Evolutionary conservation across 2,329 filamentous ascomycete species (phyloP).

Genomic region (Pseudonectria foliicola): DNA sequence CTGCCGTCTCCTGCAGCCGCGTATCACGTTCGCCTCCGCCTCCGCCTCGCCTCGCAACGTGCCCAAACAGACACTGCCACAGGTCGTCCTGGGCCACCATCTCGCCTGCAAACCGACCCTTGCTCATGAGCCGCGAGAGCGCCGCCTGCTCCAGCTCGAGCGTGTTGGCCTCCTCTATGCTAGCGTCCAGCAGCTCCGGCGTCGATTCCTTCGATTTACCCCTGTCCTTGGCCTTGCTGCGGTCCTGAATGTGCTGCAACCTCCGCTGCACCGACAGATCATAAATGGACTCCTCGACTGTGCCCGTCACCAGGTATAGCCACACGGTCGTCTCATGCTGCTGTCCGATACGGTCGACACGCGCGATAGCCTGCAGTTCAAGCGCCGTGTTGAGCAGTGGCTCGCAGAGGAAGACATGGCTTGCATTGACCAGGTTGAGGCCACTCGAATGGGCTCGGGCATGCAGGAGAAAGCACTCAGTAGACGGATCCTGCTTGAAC

Average conservation of each 20-base stretch:
- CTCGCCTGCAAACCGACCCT: constrained; percentile 67
- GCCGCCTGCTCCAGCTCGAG: constrained; percentile 70
- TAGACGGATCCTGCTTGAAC: constrained; percentile 67
- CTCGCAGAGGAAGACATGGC: constrained; percentile 90
- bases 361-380: constrained; percentile 89
- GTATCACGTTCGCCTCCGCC: constrained; percentile 17
- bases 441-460: constrained; percentile 84
- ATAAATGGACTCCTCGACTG: constrained; percentile 89
- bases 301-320: constrained; percentile 87
- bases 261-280: constrained; percentile 74
- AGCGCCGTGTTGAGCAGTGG: constrained; percentile 89
- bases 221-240: constrained; percentile 25
- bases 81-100: constrained; percentile 70
- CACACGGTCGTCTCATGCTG: constrained; percentile 83
- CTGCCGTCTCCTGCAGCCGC: constrained; percentile 25
- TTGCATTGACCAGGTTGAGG: constrained; percentile 86
- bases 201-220: constrained; percentile 34
- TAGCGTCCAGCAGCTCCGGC: constrained; percentile 47
- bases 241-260: constrained; percentile 62
- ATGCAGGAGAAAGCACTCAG: constrained; percentile 83
- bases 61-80: constrained; percentile 83
- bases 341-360: constrained; percentile 92
- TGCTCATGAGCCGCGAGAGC: constrained; percentile 62
- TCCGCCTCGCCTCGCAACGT: constrained; percentile 30
- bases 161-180: constrained; percentile 77